Percentiles rank a stretch among this genome's conserved stretches.
phyloP scores from a whole-genome alignment of 371 early-diverging fungal genomes.

The Lichtheimia ornata region DNA sequence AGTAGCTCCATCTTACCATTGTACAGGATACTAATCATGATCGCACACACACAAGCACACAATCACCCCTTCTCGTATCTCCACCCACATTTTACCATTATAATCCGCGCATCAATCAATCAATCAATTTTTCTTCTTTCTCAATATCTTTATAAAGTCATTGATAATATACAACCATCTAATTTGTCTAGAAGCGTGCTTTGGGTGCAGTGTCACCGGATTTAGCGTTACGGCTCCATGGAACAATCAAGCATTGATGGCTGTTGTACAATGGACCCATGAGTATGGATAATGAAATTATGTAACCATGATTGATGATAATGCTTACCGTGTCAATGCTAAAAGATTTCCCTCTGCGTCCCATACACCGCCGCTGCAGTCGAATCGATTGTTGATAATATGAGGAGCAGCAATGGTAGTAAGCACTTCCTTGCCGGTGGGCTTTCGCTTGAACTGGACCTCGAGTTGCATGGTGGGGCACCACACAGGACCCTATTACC shows the following conservation, averaged over 20 bases:
- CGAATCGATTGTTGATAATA: conserved; percentile 44
- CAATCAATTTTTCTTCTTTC: no score
- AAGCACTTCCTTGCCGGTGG: conserved; percentile 26
- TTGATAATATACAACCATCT: no score
- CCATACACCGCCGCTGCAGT: conserved; percentile 44
- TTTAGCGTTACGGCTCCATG: conserved; percentile 38
- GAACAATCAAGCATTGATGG: conserved; percentile 42
- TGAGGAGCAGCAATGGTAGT: conserved; percentile 37
- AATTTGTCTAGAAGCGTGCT: conserved; percentile 10
- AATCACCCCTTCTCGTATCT: background rate
- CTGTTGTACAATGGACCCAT: conserved; percentile 9
- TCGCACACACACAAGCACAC: background rate
- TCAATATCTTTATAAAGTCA: no score
- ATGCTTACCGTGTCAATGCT: conserved; percentile 36
- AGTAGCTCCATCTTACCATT: no score
- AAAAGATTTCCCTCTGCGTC: conserved; percentile 33
- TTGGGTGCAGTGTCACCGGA: background rate
- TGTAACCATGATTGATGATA: no score
- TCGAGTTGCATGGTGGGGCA: conserved; percentile 52
- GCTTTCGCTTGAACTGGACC: conserved; percentile 43
- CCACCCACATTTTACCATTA: background rate
- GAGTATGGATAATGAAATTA: background rate
- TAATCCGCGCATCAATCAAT: background rate
- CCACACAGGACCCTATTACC: conserved; percentile 34
- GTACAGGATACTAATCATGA: no score